Evolutionary conservation across 257 asterid species (phyloP).

Genomic region (Avicennia marina): DNA sequence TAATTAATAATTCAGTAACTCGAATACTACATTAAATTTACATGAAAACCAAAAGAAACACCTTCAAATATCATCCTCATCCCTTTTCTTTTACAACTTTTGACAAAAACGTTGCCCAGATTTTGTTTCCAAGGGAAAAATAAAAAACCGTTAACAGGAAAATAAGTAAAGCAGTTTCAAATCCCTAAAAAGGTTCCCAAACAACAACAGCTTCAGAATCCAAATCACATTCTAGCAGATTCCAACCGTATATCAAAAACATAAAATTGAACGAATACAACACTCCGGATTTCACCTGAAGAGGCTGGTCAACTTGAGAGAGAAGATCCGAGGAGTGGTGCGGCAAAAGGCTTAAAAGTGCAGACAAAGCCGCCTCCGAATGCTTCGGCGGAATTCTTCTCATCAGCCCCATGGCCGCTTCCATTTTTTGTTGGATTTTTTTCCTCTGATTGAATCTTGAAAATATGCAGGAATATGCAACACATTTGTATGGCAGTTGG

Average conservation of each 20-base stretch:
- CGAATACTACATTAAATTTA: not conserved
- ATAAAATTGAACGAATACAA: not conserved
- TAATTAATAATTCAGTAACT: not conserved
- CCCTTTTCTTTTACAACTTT: too few relatives aligned
- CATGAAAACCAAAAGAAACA: too few relatives aligned
- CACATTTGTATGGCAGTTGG: not conserved
- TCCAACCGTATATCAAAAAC: not conserved
- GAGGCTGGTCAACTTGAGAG: slow-evolving; percentile 96
- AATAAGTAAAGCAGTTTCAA: not conserved
- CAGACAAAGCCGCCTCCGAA: slow-evolving; percentile 78
- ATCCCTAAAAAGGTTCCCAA: not conserved
- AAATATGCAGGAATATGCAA: not conserved
- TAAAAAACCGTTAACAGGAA: not conserved
- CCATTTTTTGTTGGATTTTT: slow-evolving; percentile 33
- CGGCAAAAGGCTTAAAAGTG: slow-evolving; percentile 85
- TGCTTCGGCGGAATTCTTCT: slow-evolving; percentile 92
- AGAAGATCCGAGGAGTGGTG: slow-evolving; percentile 93
- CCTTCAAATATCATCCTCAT: too few relatives aligned
- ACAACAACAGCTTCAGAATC: not conserved
- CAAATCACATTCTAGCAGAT: slow-evolving; percentile 1
- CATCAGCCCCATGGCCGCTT: slow-evolving; percentile 98
- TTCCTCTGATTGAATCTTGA: not conserved
- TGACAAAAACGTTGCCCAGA: too few relatives aligned
- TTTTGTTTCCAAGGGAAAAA: too few relatives aligned
- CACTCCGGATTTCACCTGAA: slow-evolving; percentile 48